Evolutionary conservation across 2,329 filamentous ascomycete species (phyloP).

Genomic region (Dactylellina haptotyla): DNA sequence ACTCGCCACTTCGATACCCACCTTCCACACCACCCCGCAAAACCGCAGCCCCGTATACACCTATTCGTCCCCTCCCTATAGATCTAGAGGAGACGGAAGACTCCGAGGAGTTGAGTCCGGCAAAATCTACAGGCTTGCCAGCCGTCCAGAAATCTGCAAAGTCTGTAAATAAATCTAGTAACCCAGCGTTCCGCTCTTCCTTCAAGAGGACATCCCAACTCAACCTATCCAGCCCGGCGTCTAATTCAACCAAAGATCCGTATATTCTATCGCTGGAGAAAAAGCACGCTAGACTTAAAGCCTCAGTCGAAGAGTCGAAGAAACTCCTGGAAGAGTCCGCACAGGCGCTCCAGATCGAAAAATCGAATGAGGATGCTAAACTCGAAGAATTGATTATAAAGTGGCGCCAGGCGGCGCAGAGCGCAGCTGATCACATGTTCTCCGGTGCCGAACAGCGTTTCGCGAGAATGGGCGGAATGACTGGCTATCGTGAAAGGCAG

Average conservation of each 20-base stretch:
- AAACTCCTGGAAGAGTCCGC: slow-evolving; percentile 53
- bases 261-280: slow-evolving; percentile 45
- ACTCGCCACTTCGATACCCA: slow-evolving; percentile 28
- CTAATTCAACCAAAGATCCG: slow-evolving; percentile 31
- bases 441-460: slow-evolving; percentile 56
- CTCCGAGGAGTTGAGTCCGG: slow-evolving; percentile 17
- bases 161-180: slow-evolving; percentile 34
- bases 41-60: slow-evolving; percentile 27
- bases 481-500: slow-evolving; percentile 37
- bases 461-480: slow-evolving; percentile 55
- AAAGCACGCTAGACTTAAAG: slow-evolving; percentile 33
- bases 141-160: slow-evolving; percentile 7
- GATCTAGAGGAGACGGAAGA: slow-evolving; percentile 19
- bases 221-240: slow-evolving; percentile 26
- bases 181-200: slow-evolving; percentile 44
- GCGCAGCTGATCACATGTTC: slow-evolving; percentile 57
- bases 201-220: slow-evolving; percentile 21
- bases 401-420: slow-evolving; percentile 55
- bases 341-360: slow-evolving; percentile 57
- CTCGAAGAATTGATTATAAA: slow-evolving; percentile 56
- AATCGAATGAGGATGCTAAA: slow-evolving; percentile 54
- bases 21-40: slow-evolving; percentile 40
- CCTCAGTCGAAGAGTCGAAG: slow-evolving; percentile 42
- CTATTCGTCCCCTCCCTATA: slow-evolving; percentile 14
- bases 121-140: slow-evolving; percentile 6